A percentile compares a stretch with the other conserved stretches of the same genome.
Evolutionary conservation across 345 rosid species (phyloP).

Genomic region (Gossypium mustelinum): DNA sequence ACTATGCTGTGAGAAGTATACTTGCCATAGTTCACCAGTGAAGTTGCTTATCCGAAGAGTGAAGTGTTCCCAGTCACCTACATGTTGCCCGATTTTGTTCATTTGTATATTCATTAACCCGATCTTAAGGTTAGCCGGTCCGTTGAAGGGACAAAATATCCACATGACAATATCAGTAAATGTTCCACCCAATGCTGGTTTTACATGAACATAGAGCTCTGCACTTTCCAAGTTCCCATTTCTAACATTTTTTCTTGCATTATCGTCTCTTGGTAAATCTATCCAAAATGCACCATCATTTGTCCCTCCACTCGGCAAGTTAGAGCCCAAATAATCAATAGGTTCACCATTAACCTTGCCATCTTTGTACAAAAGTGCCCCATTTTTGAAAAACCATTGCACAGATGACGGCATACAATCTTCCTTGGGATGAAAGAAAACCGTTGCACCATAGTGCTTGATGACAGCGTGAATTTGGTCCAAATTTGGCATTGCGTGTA

Average conservation of each 20-base stretch:
- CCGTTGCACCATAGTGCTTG: slow-evolving; percentile 70
- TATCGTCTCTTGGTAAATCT: slow-evolving; percentile 62
- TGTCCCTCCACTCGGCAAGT: slow-evolving; percentile 64
- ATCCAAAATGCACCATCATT: slow-evolving; percentile 80
- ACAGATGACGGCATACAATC: slow-evolving; percentile 82
- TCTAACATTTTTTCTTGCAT: slow-evolving; percentile 42
- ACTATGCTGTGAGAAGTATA: slow-evolving; percentile 82
- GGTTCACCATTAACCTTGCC: slow-evolving; percentile 44
- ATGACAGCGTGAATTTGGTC: slow-evolving; percentile 70
- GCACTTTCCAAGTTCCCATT: slow-evolving; percentile 66
- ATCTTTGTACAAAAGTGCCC: slow-evolving; percentile 54
- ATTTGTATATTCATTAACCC: slow-evolving; percentile 61
- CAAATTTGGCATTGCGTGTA: slow-evolving; percentile 77
- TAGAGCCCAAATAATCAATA: slow-evolving; percentile 52
- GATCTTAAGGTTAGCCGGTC: slow-evolving; percentile 76
- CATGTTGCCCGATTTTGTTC: slow-evolving; percentile 74
- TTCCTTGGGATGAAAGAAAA: slow-evolving; percentile 89
- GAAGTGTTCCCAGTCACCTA: slow-evolving; percentile 90
- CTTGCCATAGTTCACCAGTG: slow-evolving; percentile 74
- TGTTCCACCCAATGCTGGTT: slow-evolving; percentile 85
- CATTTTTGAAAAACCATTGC: slow-evolving; percentile 84
- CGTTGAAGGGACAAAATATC: slow-evolving; percentile 90
- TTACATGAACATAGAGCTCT: slow-evolving; percentile 81
- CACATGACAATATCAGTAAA: slow-evolving; percentile 90
- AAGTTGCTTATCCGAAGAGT: slow-evolving; percentile 83